Evolutionary conservation across 371 early-diverging fungal genomes (phyloP), one percentile per base, ranked within the genome.

Genomic region (Dinochytrium kinnereticum): DNA sequence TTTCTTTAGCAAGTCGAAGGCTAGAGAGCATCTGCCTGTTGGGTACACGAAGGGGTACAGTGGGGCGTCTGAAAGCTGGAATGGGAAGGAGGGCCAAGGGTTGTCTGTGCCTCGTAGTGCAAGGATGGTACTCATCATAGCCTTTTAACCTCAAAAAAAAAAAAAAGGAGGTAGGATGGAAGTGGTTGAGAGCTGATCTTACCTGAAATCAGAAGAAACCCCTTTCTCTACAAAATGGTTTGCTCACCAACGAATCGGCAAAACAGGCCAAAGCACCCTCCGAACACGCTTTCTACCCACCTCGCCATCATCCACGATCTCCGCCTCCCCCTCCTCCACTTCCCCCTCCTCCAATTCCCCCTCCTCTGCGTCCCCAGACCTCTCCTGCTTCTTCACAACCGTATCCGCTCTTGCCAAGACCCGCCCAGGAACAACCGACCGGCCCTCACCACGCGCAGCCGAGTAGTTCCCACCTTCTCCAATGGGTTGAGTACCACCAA

Each of bases 251-350:
- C 76, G 64, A 66, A 76, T 59, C 7, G 76, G 76, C 24, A 76
- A 39, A 1, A 76, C 76, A 13, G 76, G 76, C 76, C 76, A 76
- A 0, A 76, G 44, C 28, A 76, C 66, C 0, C 76, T 44, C 44
- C 44, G n/a, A n/a, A n/a, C n/a, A n/a, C n/a, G n/a, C n/a, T n/a
- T n/a, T n/a, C n/a, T n/a, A n/a, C n/a, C 24, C 2, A 39, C 49
- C 44, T 66, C 49, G 37, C 49, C 24, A 38, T 61, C 66, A 53
- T 59, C 76, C 30, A n/a, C 51, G 7, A 44, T 2, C 28, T 72
- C 49, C 24, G 55, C 69, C 36, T 31, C 51, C n/a, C n/a, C 66
- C n/a, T 61, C 7, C 33, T 44, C 44, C 44, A 44, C 7, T 19
- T 44, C 64, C 53, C 39, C 31, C 33, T 55, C n/a, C 19, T 15